Base-by-base conservation (phyloP, 1,284 basidiomycete genomes). In the Apiotrichum porosum region DNA sequence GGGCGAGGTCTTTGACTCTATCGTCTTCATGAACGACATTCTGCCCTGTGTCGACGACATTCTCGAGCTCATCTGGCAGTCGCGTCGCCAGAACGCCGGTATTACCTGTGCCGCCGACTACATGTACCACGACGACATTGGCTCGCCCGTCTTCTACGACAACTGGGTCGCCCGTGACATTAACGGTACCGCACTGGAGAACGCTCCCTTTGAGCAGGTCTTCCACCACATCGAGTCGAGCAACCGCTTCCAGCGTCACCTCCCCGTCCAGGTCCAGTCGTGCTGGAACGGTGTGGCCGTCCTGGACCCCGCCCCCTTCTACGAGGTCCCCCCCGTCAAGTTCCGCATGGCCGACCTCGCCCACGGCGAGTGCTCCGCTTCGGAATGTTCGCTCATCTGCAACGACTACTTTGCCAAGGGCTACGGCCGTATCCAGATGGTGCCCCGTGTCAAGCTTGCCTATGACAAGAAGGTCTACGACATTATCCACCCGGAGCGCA, bases 11-110 rank as follows among this genome's bases (percentile, higher is more conserved):
- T 97, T 95, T 58, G 92, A 97, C 75, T 82, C 85, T 33, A 88
- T 97, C 74, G 78, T 97, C 50, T 97, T 97, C 79, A 95, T 97
- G 92, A 97, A 94, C 79, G 92, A 97, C 73, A 85, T 97, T 68
- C 77, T 97, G 28, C 92, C 92, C 14, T 97, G 92, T 71, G 83
- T 93, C 42, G 92, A 97, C 69, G 92, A 97, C 73, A 73, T 97
- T 42, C 82, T 97, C 62, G 92, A 97, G 75, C 82, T 97, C 64
- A 91, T 97, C 67, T 95, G 85, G 86, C 92, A 97, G 73, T 84
- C 81, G 61, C 79, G 92, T 42, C 74, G 78, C 52, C 91, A 95
- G 73, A 95, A 94, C 71, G 92, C 92, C 0, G 92, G 92, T 14
- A 92, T 95, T 68, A 95, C 92, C 17, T 95, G 92, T 66, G 92